phyloP scores from a whole-genome alignment of 495 filamentous ascomycete species.

The Aspergillus haitiensis region DNA sequence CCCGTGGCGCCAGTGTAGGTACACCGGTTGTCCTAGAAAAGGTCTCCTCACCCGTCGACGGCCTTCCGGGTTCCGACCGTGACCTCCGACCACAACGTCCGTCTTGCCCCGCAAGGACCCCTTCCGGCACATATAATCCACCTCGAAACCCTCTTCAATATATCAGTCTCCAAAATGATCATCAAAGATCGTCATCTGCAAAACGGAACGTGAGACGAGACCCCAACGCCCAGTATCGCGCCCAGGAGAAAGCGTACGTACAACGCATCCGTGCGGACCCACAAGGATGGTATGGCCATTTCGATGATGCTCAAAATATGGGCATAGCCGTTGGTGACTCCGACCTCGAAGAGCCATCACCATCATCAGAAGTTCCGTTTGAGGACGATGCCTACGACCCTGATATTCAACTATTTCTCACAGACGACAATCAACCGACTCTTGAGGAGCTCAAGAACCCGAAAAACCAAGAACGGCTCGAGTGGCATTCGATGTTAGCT shows the following conservation, averaged over 20 bases:
- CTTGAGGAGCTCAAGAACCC: constrained; percentile 86
- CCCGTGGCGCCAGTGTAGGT: constrained; percentile 46
- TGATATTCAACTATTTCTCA: constrained; percentile 87
- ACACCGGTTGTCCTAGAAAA: constrained; percentile 36
- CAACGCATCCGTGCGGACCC: constrained; percentile 72
- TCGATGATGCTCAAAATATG: constrained; percentile 65
- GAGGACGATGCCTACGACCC: constrained; percentile 86
- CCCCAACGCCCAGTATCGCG: constrained; percentile 78
- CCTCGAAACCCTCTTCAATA: constrained; percentile 69
- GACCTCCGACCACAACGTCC: constrained; percentile 56
- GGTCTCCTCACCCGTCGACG: constrained; percentile 26
- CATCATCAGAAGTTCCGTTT: constrained; percentile 77
- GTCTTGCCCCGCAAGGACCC: constrained; percentile 60
- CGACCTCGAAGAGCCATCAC: constrained; percentile 87
- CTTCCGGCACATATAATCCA: constrained; percentile 74
- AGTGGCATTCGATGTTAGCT: constrained; percentile 98
- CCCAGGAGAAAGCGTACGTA: constrained; percentile 80
- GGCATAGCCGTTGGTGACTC: constrained; percentile 69
- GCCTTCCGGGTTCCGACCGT: constrained; percentile 25
- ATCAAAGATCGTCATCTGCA: constrained; percentile 54
- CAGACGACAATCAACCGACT: constrained; percentile 81
- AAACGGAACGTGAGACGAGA: constrained; percentile 57
- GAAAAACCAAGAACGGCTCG: constrained; percentile 83
- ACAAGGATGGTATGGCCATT: constrained; percentile 67
- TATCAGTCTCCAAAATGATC: constrained; percentile 50